Percentiles rank a stretch among this genome's conserved stretches.
phyloP scores from a whole-genome alignment of 495 filamentous ascomycete species.

The Trichoderma virens region DNA sequence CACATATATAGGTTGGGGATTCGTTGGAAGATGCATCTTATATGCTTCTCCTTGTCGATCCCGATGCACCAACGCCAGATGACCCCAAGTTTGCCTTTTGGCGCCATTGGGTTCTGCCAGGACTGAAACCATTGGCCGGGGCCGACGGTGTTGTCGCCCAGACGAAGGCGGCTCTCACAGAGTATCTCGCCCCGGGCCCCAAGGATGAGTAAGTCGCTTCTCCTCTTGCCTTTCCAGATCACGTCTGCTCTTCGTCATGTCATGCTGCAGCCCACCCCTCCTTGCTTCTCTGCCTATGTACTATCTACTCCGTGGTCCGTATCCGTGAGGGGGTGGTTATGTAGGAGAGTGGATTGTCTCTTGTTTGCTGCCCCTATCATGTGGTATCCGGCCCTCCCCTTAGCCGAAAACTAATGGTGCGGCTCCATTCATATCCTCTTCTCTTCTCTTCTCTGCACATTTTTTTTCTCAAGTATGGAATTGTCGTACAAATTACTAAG shows the following conservation, averaged over 20 bases:
- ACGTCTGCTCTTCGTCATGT: neutral
- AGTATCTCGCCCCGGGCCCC: constrained; percentile 22
- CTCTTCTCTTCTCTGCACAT: no score
- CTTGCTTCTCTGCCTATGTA: neutral
- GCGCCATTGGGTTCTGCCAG: constrained; percentile 21
- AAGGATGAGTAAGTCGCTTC: constrained; percentile 20
- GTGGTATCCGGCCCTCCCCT: neutral
- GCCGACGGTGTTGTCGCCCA: constrained; percentile 1
- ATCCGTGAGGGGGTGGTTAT: neutral
- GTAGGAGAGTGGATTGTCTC: neutral
- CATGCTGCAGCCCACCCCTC: neutral
- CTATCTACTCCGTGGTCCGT: neutral
- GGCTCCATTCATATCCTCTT: neutral
- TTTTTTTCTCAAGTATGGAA: neutral
- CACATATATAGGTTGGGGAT: neutral
- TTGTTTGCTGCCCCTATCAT: constrained; percentile 2
- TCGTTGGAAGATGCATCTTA: constrained; percentile 14
- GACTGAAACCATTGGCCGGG: constrained; percentile 13
- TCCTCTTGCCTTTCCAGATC: neutral
- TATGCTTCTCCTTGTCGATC: constrained; percentile 19
- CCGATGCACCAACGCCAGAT: constrained; percentile 24
- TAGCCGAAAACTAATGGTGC: neutral
- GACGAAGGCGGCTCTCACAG: constrained; percentile 16
- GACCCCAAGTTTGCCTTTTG: constrained; percentile 26
- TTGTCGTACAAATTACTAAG: neutral